Conservation (phyloP, 116 monocot species). For the Zostera marina region DNA sequence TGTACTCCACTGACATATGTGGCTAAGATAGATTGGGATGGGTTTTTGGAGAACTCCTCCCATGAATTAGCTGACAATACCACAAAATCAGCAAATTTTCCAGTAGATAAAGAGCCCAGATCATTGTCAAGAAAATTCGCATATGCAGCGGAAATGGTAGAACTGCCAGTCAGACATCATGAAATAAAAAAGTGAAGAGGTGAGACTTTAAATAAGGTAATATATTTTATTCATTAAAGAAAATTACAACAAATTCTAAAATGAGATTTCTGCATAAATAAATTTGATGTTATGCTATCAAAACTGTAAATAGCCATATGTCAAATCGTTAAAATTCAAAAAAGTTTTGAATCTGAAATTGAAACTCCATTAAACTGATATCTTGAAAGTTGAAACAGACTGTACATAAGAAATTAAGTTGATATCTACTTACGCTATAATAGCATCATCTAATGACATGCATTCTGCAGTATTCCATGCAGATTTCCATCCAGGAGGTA, state of each 20-base stretch:
- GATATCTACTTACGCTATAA: conserved; percentile 51
- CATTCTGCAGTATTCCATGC: conserved; percentile 73
- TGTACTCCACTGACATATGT: conserved; percentile 63
- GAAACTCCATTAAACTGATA: no score
- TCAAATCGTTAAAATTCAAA: no score
- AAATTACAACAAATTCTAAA: no score
- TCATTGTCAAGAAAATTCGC: conserved; percentile 64
- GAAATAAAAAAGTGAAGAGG: not conserved
- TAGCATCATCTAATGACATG: conserved; percentile 48
- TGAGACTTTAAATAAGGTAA: not conserved
- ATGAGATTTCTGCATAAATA: no score
- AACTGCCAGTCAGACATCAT: conserved; percentile 19
- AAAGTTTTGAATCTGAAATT: no score
- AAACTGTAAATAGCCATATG: no score
- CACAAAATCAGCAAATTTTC: conserved; percentile 88
- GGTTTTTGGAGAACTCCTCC: conserved; percentile 30
- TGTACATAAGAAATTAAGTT: no score
- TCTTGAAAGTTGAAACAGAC: no score
- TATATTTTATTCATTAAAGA: no score
- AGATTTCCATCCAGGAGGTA: conserved; percentile 35
- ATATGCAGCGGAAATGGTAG: conserved; percentile 73
- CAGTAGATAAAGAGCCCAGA: conserved; percentile 63
- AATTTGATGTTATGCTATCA: no score
- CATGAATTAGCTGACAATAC: conserved; percentile 43
- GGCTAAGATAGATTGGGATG: conserved; percentile 28